Evolutionary conservation across 139 green algal genomes (phyloP), one percentile per base, ranked within the genome.

Genomic region (Chloropicon primus): DNA sequence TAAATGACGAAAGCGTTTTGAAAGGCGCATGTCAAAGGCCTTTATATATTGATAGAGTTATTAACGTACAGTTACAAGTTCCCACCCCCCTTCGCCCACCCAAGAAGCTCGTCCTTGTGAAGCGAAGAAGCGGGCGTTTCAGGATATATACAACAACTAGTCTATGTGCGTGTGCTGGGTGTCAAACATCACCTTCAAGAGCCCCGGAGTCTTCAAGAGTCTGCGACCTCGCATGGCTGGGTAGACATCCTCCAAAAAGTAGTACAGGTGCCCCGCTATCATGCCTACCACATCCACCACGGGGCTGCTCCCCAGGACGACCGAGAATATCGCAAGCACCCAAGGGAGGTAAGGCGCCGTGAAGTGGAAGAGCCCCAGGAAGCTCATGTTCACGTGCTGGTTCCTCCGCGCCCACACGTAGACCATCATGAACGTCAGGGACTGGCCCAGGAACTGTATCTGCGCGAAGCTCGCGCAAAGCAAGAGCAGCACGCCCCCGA

Each of bases 301-400:
- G 22, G 93, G 90, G 27, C 79, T 92, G 84, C 76, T 88, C 54
- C 93, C 92, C 72, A 99, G 87, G 84, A 98, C 89, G 24, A 98
- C 81, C 0, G 81, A 90, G 86, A 99, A 98, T 2, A 84, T 91
- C 27, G 98, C 86, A 80, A 99, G 87, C 78, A 99, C 95, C 96
- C 96, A 99, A 0, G 96, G 96, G 29, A 99, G 85, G 82, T 98
- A 99, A 3, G 96, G 94, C 25, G 96, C 96, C 0, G 92, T 97
- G 87, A 99, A 99, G 77, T 89, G 97, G 92, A 99, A 98, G 25
- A 99, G 89, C 22, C 95, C 95, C 75, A 99, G 82, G 83, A 98
- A 97, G 81, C 85, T 94, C 62, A 99, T 91, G 25, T 94, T 91
- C 1, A 98, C 89, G 75, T 95, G 91, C 72, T 87, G 90, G 84